These are phyloP conservation scores for Cryptococcus sp. DNA, from an alignment of 1,284 basidiomycete genomes.

Conservation along the genomic window DNA sequence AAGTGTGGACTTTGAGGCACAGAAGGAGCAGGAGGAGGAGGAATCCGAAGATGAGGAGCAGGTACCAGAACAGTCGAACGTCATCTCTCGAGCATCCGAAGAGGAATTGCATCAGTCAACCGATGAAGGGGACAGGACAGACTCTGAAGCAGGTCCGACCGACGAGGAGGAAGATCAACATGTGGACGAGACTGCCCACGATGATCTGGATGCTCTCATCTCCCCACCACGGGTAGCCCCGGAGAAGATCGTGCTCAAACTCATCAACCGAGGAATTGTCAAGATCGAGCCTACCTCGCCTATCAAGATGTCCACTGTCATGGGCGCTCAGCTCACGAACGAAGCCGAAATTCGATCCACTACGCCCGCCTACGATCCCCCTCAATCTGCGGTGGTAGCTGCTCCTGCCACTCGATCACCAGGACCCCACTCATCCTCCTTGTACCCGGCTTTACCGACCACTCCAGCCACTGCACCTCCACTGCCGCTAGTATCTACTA, in stretches of 20 bases:
- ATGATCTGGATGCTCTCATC: too few species aligned
- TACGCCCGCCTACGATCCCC: background rate
- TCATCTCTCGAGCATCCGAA: too few species aligned
- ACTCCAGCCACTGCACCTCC: background rate
- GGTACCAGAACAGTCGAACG: background rate
- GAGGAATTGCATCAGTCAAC: too few species aligned
- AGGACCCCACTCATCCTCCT: too few species aligned
- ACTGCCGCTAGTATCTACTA: background rate
- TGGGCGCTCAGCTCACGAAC: background rate
- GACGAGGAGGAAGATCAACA: too few species aligned
- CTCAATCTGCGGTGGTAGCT: background rate
- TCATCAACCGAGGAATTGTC: slow-evolving; percentile 23
- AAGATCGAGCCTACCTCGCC: slow-evolving; percentile 22
- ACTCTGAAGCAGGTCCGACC: too few species aligned
- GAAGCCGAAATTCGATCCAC: background rate
- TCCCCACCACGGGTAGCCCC: background rate
- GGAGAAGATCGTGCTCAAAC: slow-evolving; percentile 25
- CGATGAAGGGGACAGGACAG: too few species aligned
- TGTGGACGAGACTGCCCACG: too few species aligned
- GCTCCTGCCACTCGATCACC: too few species aligned
- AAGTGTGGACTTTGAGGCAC: slow-evolving; percentile 18
- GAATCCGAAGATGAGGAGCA: slow-evolving; percentile 10
- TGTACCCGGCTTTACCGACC: background rate
- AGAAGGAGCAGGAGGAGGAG: slow-evolving; percentile 7
- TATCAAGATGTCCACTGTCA: background rate